Base-by-base conservation (phyloP, 306 rosid genomes). In the Geum urbanum region DNA sequence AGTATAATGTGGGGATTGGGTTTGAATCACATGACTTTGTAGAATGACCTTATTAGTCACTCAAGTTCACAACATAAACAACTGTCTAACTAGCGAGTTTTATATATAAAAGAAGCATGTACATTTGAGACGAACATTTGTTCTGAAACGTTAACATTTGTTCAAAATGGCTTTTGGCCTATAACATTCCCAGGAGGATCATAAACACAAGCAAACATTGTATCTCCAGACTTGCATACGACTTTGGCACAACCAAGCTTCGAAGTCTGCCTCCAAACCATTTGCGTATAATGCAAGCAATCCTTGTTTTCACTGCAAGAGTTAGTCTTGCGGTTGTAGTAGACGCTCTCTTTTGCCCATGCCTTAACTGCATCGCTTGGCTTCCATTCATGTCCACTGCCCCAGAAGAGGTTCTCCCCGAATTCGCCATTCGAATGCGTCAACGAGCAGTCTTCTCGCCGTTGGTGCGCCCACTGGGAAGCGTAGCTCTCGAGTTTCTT, bases 401-500 rank as follows among this genome's bases (percentile, higher is more conserved):
- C 82, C 82, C 78, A 73, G 60, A 78, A 73, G 39, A 78, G 69
- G 52, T 78, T 78, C 70, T 78, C 78, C 14, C 82, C 82, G 7
- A 13, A 78, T 5, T 78, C 45, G 54, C 75, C 18, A 8, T 71
- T 40, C 37, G 78, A 78, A 65, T 78, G 82, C 59, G 68, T 59
- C 78, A 78, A 73, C 12, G 75, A 63, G 70, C 75, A 78, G 32
- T 78, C 78, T 48, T 64, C 67, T 6, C 68, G 78, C 6, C 74
- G 52, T 12, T 73, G 67, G 43, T 70, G 57, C 1, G 72, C 78
- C 82, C 82, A 73, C 78, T 63, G 47, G 44, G 53, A 45, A 0
- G 78, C 75, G 11, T 19, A 78, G 22, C 35, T 24, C 44, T 73
- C 78, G 0, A 78, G 78, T 19, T 49, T 78, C 14, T 10, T 41